phyloP scores from a whole-genome alignment of 1,284 basidiomycete species.

The Cronartium ribicola region DNA sequence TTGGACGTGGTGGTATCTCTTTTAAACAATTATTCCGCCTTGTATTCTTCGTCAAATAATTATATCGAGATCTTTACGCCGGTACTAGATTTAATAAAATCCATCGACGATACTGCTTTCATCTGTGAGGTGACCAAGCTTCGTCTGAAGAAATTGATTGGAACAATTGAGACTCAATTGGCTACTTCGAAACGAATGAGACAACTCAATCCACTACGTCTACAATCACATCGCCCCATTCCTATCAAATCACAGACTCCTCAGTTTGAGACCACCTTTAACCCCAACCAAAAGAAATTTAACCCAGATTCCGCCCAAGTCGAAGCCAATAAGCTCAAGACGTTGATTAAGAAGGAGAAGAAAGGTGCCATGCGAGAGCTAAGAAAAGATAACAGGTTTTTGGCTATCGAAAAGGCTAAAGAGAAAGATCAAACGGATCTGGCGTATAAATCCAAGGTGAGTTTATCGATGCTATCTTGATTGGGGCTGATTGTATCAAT shows the following conservation, averaged over 20 bases:
- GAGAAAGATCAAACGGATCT: conserved; percentile 77
- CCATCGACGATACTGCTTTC: conserved; percentile 53
- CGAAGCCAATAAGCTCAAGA: conserved; percentile 76
- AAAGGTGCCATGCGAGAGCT: conserved; percentile 97
- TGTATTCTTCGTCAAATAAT: conserved; percentile 71
- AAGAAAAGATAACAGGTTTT: conserved; percentile 88
- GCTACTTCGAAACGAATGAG: conserved; percentile 3
- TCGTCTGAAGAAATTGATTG: conserved; percentile 32
- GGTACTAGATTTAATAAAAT: conserved; percentile 60
- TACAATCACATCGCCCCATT: conserved; percentile 94
- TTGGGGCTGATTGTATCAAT: not conserved
- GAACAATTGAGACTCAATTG: conserved; percentile 18
- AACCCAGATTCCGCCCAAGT: conserved; percentile 92
- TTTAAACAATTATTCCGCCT: conserved; percentile 63
- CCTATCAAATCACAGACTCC: conserved; percentile 89
- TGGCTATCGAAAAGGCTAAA: conserved; percentile 79
- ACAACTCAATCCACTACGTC: conserved; percentile 62
- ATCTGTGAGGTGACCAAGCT: conserved; percentile 7
- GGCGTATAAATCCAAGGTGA: conserved; percentile 56
- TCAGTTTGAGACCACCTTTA: conserved; percentile 82
- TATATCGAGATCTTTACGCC: conserved; percentile 80
- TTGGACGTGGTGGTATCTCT: conserved; percentile 64
- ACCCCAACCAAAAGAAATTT: conserved; percentile 71
- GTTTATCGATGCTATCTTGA: conserved; percentile 10
- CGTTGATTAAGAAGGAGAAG: conserved; percentile 87